A percentile compares a stretch with the other conserved stretches of the same genome.
phyloP scores from a whole-genome alignment of 2,329 filamentous ascomycete genomes.

The Colletotrichum godetiae region DNA sequence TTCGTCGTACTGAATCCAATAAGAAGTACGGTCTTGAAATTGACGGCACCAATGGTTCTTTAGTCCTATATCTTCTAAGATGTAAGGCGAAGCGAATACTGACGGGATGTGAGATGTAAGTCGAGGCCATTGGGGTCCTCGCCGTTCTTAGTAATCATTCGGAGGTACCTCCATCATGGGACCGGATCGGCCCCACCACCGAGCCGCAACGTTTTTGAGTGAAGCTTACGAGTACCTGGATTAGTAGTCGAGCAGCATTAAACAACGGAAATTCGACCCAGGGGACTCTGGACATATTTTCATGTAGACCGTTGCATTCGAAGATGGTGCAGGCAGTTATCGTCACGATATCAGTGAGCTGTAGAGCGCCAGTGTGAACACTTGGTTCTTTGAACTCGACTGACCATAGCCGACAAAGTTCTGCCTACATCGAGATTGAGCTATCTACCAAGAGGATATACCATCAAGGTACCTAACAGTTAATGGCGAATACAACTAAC shows the following conservation, averaged over 20 bases:
- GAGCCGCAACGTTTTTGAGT: neutral
- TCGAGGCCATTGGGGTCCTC: neutral
- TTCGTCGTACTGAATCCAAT: neutral
- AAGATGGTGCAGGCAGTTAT: neutral
- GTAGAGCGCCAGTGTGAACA: neutral
- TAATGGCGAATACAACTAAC: neutral
- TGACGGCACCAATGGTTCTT: neutral
- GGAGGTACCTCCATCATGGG: neutral
- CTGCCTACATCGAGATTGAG: too few relatives aligned
- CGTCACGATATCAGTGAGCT: neutral
- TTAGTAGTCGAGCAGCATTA: neutral
- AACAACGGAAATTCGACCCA: neutral
- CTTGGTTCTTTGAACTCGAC: neutral
- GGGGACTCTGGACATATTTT: neutral
- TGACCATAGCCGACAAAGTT: neutral
- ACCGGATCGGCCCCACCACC: slow-evolving; percentile 1
- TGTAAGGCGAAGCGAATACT: neutral
- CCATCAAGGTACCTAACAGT: neutral
- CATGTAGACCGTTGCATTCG: neutral
- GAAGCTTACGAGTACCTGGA: neutral
- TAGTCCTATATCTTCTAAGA: rapidly evolving
- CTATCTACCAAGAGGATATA: too few relatives aligned
- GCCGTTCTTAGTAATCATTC: slow-evolving; percentile 9
- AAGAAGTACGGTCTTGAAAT: neutral
- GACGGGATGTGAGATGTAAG: neutral